Conservation (phyloP, 208 protist species). For the Sergeia podlipaevii region DNA sequence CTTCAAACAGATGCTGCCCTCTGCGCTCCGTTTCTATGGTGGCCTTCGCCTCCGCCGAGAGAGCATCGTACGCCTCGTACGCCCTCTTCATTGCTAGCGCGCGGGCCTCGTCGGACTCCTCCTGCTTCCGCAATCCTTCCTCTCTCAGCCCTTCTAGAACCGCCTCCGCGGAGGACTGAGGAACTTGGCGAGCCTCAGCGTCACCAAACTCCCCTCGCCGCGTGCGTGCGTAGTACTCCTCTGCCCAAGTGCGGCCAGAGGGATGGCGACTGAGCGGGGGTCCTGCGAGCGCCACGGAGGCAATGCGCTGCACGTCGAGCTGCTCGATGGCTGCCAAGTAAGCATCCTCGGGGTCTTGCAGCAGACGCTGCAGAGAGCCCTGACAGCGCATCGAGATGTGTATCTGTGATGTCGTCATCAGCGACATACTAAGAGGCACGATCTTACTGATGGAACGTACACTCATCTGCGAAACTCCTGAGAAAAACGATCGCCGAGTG, state of each 20-base stretch:
- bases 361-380: constrained; percentile 39
- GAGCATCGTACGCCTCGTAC: constrained; percentile 22
- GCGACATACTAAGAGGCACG: too few relatives aligned
- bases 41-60: constrained; percentile 21
- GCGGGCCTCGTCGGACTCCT: constrained; percentile 8
- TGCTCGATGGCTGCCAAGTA: constrained; percentile 47
- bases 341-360: constrained; percentile 43
- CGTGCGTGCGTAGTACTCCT: constrained; percentile 10
- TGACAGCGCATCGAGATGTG: constrained; percentile 15
- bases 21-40: constrained; percentile 13
- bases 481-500: too few relatives aligned
- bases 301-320: constrained; percentile 44
- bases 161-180: constrained; percentile 32
- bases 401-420: not conserved
- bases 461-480: too few relatives aligned
- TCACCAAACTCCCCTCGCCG: constrained; percentile 3
- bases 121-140: constrained; percentile 8
- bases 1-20: constrained; percentile 46
- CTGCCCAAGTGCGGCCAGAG: constrained; percentile 7
- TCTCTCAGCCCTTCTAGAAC: constrained; percentile 15
- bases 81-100: too few relatives aligned
- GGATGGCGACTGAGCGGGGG: constrained; percentile 6
- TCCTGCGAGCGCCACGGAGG: constrained; percentile 20
- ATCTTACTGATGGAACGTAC: too few relatives aligned
- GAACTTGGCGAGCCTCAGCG: constrained; percentile 12